A percentile compares a stretch with the other conserved stretches of the same genome.
phyloP scores from a whole-genome alignment of 805 yeast species.

The Metschnikowia gelsemii region DNA sequence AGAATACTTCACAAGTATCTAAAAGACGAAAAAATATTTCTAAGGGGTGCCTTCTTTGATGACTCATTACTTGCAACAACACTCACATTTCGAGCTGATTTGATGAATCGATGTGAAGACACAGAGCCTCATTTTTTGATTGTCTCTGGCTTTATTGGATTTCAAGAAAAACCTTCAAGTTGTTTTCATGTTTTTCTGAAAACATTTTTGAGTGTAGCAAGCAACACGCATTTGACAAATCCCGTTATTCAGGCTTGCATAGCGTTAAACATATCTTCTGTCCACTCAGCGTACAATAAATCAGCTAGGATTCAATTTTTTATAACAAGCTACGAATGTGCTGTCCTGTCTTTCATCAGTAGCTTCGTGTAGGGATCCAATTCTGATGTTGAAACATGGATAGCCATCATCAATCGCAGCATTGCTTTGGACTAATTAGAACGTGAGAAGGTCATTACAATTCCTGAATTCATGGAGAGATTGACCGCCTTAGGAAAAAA shows the following conservation, averaged over 20 bases:
- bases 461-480: constrained; percentile 25
- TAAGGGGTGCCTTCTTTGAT: too few relatives aligned
- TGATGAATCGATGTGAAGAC: constrained; percentile 39
- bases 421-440: constrained; percentile 27
- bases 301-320: constrained; percentile 17
- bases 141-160: constrained; percentile 23
- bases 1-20: too few relatives aligned
- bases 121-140: constrained; percentile 37
- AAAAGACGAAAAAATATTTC: too few relatives aligned
- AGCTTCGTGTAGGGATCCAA: constrained; percentile 30
- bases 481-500: constrained; percentile 12
- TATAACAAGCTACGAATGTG: constrained; percentile 28
- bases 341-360: constrained; percentile 27
- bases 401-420: constrained; percentile 28
- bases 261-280: not conserved
- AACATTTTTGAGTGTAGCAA: not conserved
- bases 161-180: constrained; percentile 18
- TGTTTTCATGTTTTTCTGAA: constrained; percentile 5
- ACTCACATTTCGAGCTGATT: constrained; percentile 28
- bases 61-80: constrained; percentile 23
- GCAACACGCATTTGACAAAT: not conserved
- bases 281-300: not conserved
- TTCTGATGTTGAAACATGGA: constrained; percentile 35
- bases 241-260: not conserved
- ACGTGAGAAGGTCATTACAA: constrained; percentile 17